Percentiles rank a stretch among this genome's conserved stretches.
Evolutionary conservation across 1,139 yeast genomes (phyloP).

Genomic region (Saccharomyces hybrid): DNA sequence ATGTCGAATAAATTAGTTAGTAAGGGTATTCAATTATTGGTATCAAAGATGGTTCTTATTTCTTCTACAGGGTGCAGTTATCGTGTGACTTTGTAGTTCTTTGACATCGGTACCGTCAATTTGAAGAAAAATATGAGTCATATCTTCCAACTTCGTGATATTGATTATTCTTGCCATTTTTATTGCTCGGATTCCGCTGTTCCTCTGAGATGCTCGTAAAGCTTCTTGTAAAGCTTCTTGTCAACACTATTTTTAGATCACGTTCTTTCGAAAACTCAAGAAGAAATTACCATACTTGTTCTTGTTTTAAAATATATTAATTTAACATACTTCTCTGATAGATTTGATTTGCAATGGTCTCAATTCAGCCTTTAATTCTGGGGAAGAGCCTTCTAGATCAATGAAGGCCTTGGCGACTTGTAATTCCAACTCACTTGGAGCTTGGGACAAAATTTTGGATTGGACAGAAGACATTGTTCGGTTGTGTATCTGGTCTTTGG

Average conservation of each 20-base stretch:
- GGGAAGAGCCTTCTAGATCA: slow-evolving; percentile 90
- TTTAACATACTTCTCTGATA: slow-evolving; percentile 67
- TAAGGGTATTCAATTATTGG: too few relatives aligned
- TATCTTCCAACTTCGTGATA: too few relatives aligned
- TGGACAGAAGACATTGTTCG: slow-evolving; percentile 53
- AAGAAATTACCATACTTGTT: neutral
- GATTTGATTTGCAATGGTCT: slow-evolving; percentile 98
- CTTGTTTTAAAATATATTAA: neutral
- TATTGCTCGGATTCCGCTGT: too few relatives aligned
- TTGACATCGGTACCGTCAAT: too few relatives aligned
- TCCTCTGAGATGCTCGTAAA: too few relatives aligned
- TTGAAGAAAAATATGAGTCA: too few relatives aligned
- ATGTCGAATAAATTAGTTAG: neutral
- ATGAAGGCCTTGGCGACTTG: slow-evolving; percentile 98
- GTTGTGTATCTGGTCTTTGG: neutral
- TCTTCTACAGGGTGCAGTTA: too few relatives aligned
- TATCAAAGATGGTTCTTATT: too few relatives aligned
- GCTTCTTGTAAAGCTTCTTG: too few relatives aligned
- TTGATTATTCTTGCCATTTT: too few relatives aligned
- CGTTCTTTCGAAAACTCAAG: neutral
- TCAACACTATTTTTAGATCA: neutral
- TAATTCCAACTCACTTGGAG: slow-evolving; percentile 97
- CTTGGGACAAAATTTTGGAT: slow-evolving; percentile 84
- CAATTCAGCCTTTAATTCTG: slow-evolving; percentile 94
- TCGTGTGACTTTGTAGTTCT: too few relatives aligned